These are phyloP conservation scores for Sungouiella thailandica DNA, from an alignment of 805 yeast genomes.

Conservation along the genomic window DNA sequence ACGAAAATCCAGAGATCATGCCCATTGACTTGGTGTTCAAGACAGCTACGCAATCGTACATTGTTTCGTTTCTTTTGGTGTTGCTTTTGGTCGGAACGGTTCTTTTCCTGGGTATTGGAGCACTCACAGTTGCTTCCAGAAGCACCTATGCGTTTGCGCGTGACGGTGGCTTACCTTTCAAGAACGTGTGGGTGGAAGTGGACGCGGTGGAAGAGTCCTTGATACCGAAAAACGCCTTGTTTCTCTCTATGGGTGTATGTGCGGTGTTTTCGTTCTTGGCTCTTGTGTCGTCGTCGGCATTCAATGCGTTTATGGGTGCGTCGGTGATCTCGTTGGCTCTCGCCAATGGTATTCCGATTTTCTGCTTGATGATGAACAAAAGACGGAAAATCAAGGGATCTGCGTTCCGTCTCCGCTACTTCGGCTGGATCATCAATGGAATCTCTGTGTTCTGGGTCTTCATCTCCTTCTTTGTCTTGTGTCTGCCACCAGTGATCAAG, in stretches of 20 bases:
- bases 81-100: constrained; percentile 64
- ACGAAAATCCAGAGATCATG: constrained; percentile 58
- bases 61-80: constrained; percentile 66
- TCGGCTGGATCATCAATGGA: constrained; percentile 62
- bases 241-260: constrained; percentile 60
- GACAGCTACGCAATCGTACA: constrained; percentile 59
- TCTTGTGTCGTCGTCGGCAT: constrained; percentile 65
- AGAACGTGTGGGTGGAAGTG: constrained; percentile 60
- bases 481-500: constrained; percentile 62
- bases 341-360: constrained; percentile 73
- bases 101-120: constrained; percentile 72
- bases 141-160: constrained; percentile 79
- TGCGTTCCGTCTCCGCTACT: constrained; percentile 54
- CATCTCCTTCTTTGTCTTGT: constrained; percentile 55
- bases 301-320: constrained; percentile 80
- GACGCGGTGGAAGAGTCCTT: constrained; percentile 50
- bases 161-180: constrained; percentile 73
- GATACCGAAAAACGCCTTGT: constrained; percentile 67
- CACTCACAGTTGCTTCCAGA: constrained; percentile 77
- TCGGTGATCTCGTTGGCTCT: constrained; percentile 71
- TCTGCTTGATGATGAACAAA: constrained; percentile 55
- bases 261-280: constrained; percentile 60
- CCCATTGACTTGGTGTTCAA: constrained; percentile 78
- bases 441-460: constrained; percentile 57
- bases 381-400: constrained; percentile 63